phyloP scores from a whole-genome alignment of 139 green algal genomes.

The Chlorella vulgaris region DNA sequence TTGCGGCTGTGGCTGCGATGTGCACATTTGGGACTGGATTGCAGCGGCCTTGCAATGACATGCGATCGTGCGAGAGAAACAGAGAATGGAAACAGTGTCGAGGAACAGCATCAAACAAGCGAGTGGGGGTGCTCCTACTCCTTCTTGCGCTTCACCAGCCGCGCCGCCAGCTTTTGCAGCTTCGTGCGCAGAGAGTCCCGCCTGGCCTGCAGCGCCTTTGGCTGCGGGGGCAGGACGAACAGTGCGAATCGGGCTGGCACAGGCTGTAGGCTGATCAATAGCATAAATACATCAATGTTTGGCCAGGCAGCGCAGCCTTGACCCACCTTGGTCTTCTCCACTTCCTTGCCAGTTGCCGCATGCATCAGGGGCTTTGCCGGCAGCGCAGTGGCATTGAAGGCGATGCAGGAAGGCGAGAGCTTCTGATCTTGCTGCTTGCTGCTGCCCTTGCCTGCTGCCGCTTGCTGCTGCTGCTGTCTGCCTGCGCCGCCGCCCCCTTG shows the following conservation, averaged over 20 bases:
- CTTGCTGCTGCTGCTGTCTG: background rate
- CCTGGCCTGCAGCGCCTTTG: too few species aligned
- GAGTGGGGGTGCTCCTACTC: constrained; percentile 15
- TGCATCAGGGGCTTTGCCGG: constrained; percentile 22
- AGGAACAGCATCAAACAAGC: too few species aligned
- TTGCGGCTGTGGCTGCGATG: too few species aligned
- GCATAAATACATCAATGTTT: too few species aligned
- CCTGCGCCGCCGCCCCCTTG: background rate
- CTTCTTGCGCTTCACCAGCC: constrained; percentile 32
- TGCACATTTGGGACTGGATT: too few species aligned
- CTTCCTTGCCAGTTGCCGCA: background rate
- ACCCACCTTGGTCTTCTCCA: background rate
- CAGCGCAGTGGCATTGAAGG: background rate
- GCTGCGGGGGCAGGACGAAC: background rate
- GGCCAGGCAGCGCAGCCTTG: background rate
- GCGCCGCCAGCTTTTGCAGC: constrained; percentile 16
- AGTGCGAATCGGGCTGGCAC: background rate
- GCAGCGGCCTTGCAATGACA: too few species aligned
- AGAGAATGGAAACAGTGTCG: too few species aligned
- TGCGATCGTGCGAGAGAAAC: too few species aligned
- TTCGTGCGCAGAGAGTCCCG: constrained; percentile 10
- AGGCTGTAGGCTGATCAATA: background rate
- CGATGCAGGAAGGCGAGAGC: background rate
- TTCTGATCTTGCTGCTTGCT: background rate
- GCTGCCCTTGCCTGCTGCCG: background rate